phyloP scores from a whole-genome alignment of 129 eudicot genomes.

The Scalesia atractyloides region DNA sequence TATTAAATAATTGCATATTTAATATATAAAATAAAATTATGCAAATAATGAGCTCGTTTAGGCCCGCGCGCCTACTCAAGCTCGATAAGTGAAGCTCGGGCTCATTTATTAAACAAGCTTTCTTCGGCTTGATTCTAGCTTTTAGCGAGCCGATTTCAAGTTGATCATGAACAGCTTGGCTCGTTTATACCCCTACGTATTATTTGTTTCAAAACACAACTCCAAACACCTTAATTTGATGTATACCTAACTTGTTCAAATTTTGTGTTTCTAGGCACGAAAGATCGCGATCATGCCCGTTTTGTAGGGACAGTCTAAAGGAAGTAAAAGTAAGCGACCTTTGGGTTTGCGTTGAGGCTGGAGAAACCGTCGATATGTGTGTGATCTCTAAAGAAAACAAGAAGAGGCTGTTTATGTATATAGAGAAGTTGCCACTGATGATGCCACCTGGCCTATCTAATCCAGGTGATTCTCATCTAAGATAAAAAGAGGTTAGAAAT shows the following conservation, averaged over 20 bases:
- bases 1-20: too few relatives aligned
- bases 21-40: too few relatives aligned
- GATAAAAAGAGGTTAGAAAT: slow-evolving; percentile 31
- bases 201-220: neutral
- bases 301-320: slow-evolving; percentile 66
- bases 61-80: too few relatives aligned
- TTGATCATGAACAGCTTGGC: neutral
- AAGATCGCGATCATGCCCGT: slow-evolving; percentile 79
- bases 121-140: neutral
- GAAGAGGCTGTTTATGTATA: slow-evolving; percentile 61
- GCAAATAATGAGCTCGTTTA: too few relatives aligned
- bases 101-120: too few relatives aligned
- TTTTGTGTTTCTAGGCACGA: slow-evolving; percentile 44
- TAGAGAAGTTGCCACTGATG: slow-evolving; percentile 66
- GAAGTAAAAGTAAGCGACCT: slow-evolving; percentile 59
- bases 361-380: slow-evolving; percentile 48
- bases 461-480: slow-evolving; percentile 41
- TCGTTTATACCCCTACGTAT: too few relatives aligned
- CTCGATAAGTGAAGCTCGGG: too few relatives aligned
- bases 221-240: neutral
- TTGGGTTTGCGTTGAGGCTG: slow-evolving; percentile 58
- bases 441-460: slow-evolving; percentile 38
- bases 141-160: too few relatives aligned
- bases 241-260: neutral
- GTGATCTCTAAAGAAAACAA: slow-evolving; percentile 51